Evolutionary conservation across 2,329 filamentous ascomycete genomes (phyloP).

Genomic region (Neoarthrinium moseri): DNA sequence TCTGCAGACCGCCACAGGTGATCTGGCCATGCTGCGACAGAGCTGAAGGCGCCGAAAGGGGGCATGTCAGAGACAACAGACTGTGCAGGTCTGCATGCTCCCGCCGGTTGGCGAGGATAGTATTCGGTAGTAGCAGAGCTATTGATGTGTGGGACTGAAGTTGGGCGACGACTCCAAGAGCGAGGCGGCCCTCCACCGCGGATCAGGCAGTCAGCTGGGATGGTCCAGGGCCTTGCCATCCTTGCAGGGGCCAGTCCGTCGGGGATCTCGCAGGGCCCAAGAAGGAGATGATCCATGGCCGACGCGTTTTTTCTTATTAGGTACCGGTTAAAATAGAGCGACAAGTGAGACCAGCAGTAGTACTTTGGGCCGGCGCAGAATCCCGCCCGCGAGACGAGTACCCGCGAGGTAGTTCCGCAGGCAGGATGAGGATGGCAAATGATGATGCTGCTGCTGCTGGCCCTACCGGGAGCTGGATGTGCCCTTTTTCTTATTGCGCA

Average conservation of each 20-base stretch:
- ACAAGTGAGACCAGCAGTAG: too few relatives aligned
- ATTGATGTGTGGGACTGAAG: background rate
- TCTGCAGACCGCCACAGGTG: background rate
- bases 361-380: too few relatives aligned
- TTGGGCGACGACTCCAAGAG: background rate
- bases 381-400: too few relatives aligned
- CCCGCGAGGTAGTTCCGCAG: too few relatives aligned
- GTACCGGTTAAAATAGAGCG: too few relatives aligned
- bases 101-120: background rate
- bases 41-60: too few relatives aligned
- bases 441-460: background rate
- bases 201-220: conserved; percentile 6
- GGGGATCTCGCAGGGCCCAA: too few relatives aligned
- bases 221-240: background rate
- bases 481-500: conserved; percentile 1
- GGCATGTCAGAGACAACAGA: too few relatives aligned
- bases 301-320: too few relatives aligned
- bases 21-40: background rate
- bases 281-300: too few relatives aligned
- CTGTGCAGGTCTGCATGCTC: background rate
- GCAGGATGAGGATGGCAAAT: too few relatives aligned
- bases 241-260: background rate
- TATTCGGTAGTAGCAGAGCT: background rate
- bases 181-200: conserved; percentile 2
- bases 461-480: too few relatives aligned